A percentile compares a stretch with the other conserved stretches of the same genome.
These are phyloP conservation scores for Diversispora epigaea DNA, from an alignment of 192 early-diverging fungal species.

Conservation along the genomic window DNA sequence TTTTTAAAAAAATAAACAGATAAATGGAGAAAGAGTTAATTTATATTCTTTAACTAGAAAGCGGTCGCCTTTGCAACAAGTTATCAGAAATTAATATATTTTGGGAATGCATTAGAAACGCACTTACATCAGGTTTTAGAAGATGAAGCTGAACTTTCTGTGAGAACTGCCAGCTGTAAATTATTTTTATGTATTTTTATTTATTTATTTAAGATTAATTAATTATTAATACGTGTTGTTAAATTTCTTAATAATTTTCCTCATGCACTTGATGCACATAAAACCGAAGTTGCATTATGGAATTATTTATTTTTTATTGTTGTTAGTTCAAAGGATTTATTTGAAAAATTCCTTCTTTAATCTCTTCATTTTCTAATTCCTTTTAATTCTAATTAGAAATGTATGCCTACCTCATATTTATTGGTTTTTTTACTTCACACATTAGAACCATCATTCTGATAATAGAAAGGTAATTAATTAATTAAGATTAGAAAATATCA, in stretches of 20 bases:
- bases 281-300: slow-evolving; percentile 95
- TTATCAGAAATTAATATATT: slow-evolving; percentile 81
- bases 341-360: slow-evolving; percentile 46
- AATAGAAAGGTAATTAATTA: slow-evolving; percentile 60
- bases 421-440: slow-evolving; percentile 95
- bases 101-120: slow-evolving; percentile 90
- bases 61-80: slow-evolving; percentile 66
- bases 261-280: slow-evolving; percentile 81
- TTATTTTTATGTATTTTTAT: slow-evolving; percentile 5
- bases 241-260: slow-evolving; percentile 79
- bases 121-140: slow-evolving; percentile 86
- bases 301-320: slow-evolving; percentile 79
- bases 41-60: slow-evolving; percentile 35
- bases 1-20: no score
- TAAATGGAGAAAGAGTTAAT: neutral
- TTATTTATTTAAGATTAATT: neutral
- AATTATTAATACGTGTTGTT: slow-evolving; percentile 51
- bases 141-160: slow-evolving; percentile 66
- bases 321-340: slow-evolving; percentile 81
- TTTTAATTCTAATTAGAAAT: slow-evolving; percentile 45
- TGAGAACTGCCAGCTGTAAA: slow-evolving; percentile 46
- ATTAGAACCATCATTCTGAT: slow-evolving; percentile 67
- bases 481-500: neutral
- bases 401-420: slow-evolving; percentile 86
- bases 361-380: neutral